Base-by-base conservation (phyloP, 768 basidiomycete genomes). In the Galerina sulciceps region DNA sequence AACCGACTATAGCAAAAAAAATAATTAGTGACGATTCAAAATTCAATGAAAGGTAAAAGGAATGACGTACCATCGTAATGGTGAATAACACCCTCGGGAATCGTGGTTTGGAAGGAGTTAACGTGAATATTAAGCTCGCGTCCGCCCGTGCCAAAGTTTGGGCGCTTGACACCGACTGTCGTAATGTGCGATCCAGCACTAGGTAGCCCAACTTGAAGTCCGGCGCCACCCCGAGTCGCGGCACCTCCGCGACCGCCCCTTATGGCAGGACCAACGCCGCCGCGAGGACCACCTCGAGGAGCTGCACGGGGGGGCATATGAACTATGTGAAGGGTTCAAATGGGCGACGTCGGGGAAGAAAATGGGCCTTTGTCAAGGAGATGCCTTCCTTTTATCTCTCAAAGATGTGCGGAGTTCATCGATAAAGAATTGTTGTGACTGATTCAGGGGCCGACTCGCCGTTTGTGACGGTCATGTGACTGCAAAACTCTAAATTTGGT, bases 51-150 rank as follows among this genome's bases (percentile, higher is more conserved):
- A 26, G 45, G 47, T 5, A 43, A 54, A 53, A 26, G 45, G 47
- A 52, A 57, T 54, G 1, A 71, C 87, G 60, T 67, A 89, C 92
- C 86, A 69, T 94, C 91, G 65, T 93, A 93, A 65, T 93, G 92
- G 59, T 88, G 80, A 41, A 92, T 91, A 31, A 83, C 80, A 6
- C 70, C 73, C 20, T 87, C 81, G 0, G 91, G 86, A 14, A 89
- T 84, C 0, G 80, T 76, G 3, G 84, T 83, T 41, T 67, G 69
- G 63, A 91, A 93, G 51, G 88, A 88, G 69, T 93, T 94, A 34
- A 82, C 80, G 51, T 58, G 73, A 49, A 81, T 76, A 22, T 71
- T 70, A 13, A 77, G 59, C 42, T 67, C 64, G 20, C 68, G 69
- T 3, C 91, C 91, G 10, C 78, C 76, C 0, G 75, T 79, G 18